Conservation (phyloP, 768 basidiomycete species). For the Tephrocybe sp. region DNA sequence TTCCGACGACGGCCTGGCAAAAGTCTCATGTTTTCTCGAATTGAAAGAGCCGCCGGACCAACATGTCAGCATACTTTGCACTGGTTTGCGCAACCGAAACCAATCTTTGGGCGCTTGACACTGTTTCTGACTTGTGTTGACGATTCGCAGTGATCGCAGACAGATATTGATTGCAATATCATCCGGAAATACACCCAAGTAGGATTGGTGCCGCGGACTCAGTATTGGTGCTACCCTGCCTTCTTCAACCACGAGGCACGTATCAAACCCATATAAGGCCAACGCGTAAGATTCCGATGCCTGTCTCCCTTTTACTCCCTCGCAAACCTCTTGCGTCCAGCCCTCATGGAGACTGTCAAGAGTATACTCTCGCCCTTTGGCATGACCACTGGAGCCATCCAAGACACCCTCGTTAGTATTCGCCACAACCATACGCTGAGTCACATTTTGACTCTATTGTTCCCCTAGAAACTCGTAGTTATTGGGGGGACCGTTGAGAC, state of each 20-base stretch:
- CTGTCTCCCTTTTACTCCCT: constrained; percentile 32
- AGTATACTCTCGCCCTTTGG: constrained; percentile 69
- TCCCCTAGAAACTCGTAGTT: constrained; percentile 76
- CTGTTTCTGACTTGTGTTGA: constrained; percentile 12
- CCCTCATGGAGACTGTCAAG: constrained; percentile 67
- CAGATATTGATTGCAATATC: constrained; percentile 13
- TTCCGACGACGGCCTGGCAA: constrained; percentile 13
- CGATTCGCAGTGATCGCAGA: constrained; percentile 12
- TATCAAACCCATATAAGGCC: constrained; percentile 41
- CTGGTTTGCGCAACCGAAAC: constrained; percentile 5
- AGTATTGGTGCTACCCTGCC: constrained; percentile 32
- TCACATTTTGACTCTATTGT: constrained; percentile 12
- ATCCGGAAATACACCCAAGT: constrained; percentile 16
- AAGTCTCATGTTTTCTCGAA: not conserved
- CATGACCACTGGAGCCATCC: constrained; percentile 65
- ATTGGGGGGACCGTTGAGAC: constrained; percentile 89
- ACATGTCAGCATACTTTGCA: constrained; percentile 1
- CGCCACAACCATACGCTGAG: not conserved
- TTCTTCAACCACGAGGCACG: constrained; percentile 41
- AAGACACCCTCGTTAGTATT: constrained; percentile 74
- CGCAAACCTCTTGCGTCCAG: constrained; percentile 18
- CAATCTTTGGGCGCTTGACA: constrained; percentile 5
- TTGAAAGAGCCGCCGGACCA: constrained; percentile 3
- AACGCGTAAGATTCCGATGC: constrained; percentile 34
- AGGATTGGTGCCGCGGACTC: constrained; percentile 22